Conservation (phyloP, 2,329 filamentous ascomycete species). For the Alternaria novae-zelandiae region DNA sequence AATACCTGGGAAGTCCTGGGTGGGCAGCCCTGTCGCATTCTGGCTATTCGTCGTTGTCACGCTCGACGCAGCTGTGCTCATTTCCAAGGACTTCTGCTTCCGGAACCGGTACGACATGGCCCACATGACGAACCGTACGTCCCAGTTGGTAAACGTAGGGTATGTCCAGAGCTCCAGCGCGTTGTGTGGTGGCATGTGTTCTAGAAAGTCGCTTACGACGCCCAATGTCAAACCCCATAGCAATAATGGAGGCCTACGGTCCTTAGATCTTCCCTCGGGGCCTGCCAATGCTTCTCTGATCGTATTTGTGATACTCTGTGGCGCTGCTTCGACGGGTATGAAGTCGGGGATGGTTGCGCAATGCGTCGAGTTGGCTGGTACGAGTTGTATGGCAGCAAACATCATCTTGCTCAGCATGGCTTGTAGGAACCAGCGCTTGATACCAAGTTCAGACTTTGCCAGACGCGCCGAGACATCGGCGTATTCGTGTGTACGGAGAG, state of each 20-base stretch:
- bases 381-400: conserved; percentile 68
- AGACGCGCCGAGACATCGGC: conserved; percentile 70
- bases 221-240: conserved; percentile 74
- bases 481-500: conserved; percentile 66
- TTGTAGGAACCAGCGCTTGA: conserved; percentile 62
- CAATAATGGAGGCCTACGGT: conserved; percentile 58
- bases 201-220: conserved; percentile 70
- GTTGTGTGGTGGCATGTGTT: conserved; percentile 69
- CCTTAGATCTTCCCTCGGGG: conserved; percentile 39
- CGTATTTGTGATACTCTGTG: conserved; percentile 17
- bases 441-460: conserved; percentile 61
- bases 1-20: conserved; percentile 33
- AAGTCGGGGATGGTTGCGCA: conserved; percentile 62
- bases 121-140: conserved; percentile 66
- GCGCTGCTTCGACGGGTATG: conserved; percentile 39
- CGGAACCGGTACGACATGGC: conserved; percentile 65
- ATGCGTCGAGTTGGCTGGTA: conserved; percentile 67
- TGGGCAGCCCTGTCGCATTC: conserved; percentile 22
- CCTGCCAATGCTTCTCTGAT: conserved; percentile 24
- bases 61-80: conserved; percentile 24
- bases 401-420: conserved; percentile 69
- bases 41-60: conserved; percentile 2
- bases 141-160: conserved; percentile 70
- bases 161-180: conserved; percentile 70
- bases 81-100: conserved; percentile 40